Conservation (phyloP, 1,284 basidiomycete species). For the Austroboletus niveus region DNA sequence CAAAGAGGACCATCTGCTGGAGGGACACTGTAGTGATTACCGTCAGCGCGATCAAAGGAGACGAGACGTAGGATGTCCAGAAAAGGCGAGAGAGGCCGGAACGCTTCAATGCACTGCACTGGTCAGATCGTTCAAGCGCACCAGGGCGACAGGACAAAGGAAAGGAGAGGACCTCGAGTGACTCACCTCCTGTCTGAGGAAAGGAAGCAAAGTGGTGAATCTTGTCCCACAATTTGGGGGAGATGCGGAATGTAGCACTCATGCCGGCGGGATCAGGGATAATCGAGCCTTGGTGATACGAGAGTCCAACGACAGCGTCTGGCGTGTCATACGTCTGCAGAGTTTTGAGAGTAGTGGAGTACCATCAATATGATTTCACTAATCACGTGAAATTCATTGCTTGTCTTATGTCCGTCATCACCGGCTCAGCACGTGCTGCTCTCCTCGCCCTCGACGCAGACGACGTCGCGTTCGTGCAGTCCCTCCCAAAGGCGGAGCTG, state of each 20-base stretch:
- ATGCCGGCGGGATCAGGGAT: slow-evolving; percentile 4
- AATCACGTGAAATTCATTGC: slow-evolving; percentile 19
- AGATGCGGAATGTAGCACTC: slow-evolving; percentile 62
- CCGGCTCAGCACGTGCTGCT: slow-evolving; percentile 41
- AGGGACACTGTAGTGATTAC: slow-evolving; percentile 15
- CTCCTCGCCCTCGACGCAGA: slow-evolving; percentile 47
- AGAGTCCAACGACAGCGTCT: not conserved
- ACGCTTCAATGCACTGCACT: slow-evolving; percentile 49
- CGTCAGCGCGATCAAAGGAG: slow-evolving; percentile 10
- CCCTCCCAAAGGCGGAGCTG: slow-evolving; percentile 74
- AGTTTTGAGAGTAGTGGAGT: not conserved
- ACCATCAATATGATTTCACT: not conserved
- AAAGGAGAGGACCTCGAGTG: not conserved
- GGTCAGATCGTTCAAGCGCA: not conserved
- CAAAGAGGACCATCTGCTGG: slow-evolving; percentile 36
- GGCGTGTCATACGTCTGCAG: slow-evolving; percentile 11
- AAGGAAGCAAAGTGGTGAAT: slow-evolving; percentile 95
- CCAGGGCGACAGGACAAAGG: not conserved
- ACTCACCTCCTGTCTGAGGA: slow-evolving; percentile 85
- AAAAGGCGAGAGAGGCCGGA: not conserved
- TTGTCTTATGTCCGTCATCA: slow-evolving; percentile 3
- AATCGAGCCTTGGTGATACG: not conserved
- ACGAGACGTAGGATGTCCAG: not conserved
- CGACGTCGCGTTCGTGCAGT: slow-evolving; percentile 58
- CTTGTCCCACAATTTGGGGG: slow-evolving; percentile 84